Evolutionary conservation across 805 yeast genomes (phyloP).

Genomic region (Debaryomyces castellii): DNA sequence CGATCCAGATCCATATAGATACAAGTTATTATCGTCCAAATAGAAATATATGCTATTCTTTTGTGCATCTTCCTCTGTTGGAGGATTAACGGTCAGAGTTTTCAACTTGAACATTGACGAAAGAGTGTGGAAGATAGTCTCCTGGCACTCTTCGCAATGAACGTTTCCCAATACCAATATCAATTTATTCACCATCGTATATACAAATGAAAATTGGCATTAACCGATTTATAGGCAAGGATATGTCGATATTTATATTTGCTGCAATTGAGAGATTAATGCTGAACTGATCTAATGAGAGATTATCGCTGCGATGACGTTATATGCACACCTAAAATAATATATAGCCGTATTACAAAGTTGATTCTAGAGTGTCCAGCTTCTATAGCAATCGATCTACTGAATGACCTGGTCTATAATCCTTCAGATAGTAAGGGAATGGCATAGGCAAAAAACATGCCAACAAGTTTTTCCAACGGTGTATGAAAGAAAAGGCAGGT

Average conservation of each 20-base stretch:
- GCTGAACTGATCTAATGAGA: no score
- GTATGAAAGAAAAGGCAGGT: conserved; percentile 54
- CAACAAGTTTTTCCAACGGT: conserved; percentile 44
- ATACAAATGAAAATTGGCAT: no score
- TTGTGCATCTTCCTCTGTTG: conserved; percentile 3
- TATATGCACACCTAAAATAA: neutral
- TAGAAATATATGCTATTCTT: conserved; percentile 13
- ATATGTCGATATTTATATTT: neutral
- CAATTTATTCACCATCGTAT: conserved; percentile 19
- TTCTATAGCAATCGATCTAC: neutral
- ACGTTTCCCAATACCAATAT: conserved; percentile 40
- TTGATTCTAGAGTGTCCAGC: neutral
- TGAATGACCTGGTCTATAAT: neutral
- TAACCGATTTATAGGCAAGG: no score
- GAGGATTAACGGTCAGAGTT: conserved; percentile 7
- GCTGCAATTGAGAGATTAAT: conserved; percentile 1
- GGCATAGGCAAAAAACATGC: conserved; percentile 37
- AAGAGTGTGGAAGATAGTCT: conserved; percentile 30
- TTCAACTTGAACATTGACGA: conserved; percentile 13
- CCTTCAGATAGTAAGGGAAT: conserved; percentile 19
- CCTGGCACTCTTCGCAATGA: conserved; percentile 56
- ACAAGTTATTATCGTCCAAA: conserved; percentile 24
- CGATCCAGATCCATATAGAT: conserved; percentile 17
- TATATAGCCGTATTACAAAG: neutral
- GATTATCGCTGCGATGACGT: neutral